These are phyloP conservation scores for Angomonas ambiguus DNA, from an alignment of 208 protist species.

Conservation along the genomic window DNA sequence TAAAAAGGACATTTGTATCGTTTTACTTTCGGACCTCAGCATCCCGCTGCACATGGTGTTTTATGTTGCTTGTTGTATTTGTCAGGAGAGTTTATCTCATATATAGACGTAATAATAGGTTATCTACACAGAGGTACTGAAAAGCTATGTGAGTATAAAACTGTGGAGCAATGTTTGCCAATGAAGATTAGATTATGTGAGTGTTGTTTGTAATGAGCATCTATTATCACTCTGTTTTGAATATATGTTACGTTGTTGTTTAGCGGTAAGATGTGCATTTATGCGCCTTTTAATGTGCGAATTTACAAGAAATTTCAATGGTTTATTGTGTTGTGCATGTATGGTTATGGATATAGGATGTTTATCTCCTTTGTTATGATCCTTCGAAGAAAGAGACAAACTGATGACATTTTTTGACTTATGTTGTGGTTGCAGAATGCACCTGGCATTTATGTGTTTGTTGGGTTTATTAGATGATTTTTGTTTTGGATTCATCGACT, in stretches of 20 bases:
- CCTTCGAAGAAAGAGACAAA: conserved; percentile 38
- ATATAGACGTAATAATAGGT: conserved; percentile 51
- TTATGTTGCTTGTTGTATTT: conserved; percentile 55
- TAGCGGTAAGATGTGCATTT: conserved; percentile 22
- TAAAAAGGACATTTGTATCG: conserved; percentile 38
- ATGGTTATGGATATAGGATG: conserved; percentile 43
- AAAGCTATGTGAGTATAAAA: conserved; percentile 69
- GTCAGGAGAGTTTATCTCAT: conserved; percentile 45
- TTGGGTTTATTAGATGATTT: conserved; percentile 53
- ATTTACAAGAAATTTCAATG: conserved; percentile 28
- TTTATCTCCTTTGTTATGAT: conserved; percentile 34
- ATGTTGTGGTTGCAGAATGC: conserved; percentile 42
- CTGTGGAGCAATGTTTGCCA: conserved; percentile 50
- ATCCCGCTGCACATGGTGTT: conserved; percentile 45
- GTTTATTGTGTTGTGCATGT: conserved; percentile 32
- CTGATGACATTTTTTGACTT: conserved; percentile 51
- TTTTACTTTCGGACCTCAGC: conserved; percentile 47
- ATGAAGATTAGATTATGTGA: conserved; percentile 60
- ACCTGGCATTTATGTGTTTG: conserved; percentile 48
- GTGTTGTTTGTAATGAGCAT: conserved; percentile 45
- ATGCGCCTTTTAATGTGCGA: conserved; percentile 26
- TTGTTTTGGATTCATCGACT: conserved; percentile 62
- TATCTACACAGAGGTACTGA: conserved; percentile 48
- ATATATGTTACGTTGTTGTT: conserved; percentile 23
- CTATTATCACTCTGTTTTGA: conserved; percentile 22